Conservation (phyloP, 768 basidiomycete genomes). For the Lyophyllum shimeji region DNA sequence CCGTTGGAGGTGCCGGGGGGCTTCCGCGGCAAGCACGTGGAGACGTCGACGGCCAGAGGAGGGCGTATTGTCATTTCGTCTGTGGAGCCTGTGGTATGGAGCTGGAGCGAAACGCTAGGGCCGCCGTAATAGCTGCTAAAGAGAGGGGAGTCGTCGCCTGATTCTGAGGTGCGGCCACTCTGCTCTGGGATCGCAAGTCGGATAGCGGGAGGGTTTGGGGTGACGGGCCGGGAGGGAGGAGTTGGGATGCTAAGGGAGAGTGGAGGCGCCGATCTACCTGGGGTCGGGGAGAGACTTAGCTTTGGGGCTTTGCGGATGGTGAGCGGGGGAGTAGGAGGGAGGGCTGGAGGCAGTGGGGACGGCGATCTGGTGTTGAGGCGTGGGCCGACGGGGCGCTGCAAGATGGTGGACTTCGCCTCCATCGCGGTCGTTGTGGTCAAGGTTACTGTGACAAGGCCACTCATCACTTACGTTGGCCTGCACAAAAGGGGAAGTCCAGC, state of each 20-base stretch:
- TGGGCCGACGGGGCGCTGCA: constrained; percentile 51
- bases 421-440: constrained; percentile 27
- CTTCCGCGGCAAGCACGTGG: constrained; percentile 29
- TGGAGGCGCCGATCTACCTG: constrained; percentile 30
- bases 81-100: constrained; percentile 23
- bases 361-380: constrained; percentile 41
- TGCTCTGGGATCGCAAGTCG: constrained; percentile 28
- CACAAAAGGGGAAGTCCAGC: constrained; percentile 26
- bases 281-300: constrained; percentile 18
- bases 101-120: constrained; percentile 24
- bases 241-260: constrained; percentile 28
- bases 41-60: constrained; percentile 16
- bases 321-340: constrained; percentile 29
- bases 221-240: constrained; percentile 22
- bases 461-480: constrained; percentile 27
- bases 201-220: constrained; percentile 30
- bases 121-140: constrained; percentile 45
- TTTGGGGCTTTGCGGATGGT: constrained; percentile 26
- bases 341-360: constrained; percentile 25
- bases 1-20: constrained; percentile 27
- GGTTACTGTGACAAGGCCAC: constrained; percentile 21
- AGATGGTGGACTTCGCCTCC: constrained; percentile 21
- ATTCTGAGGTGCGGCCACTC: constrained; percentile 18
- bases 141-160: constrained; percentile 27
- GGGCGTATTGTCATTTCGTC: constrained; percentile 49